These are phyloP conservation scores for Reticulascus tulasneorum DNA, from an alignment of 2,329 filamentous ascomycete genomes.

Conservation along the genomic window DNA sequence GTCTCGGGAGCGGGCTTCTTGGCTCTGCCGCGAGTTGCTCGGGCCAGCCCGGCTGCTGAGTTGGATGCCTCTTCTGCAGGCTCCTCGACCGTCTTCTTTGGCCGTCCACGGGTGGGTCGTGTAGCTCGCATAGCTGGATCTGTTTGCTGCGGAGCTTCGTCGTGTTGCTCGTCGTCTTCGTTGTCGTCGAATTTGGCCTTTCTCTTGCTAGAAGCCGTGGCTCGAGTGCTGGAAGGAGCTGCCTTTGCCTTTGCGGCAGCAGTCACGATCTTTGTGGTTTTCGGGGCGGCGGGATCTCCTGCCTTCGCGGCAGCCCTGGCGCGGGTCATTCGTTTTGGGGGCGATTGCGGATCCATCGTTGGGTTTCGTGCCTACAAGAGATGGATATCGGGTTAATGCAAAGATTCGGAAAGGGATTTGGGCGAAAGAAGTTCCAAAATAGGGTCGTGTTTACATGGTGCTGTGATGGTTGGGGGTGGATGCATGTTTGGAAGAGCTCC, in stretches of 20 bases:
- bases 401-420: constrained; percentile 7
- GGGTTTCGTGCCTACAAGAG: constrained; percentile 6
- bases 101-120: constrained; percentile 41
- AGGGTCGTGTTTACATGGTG: constrained; percentile 8
- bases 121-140: constrained; percentile 24
- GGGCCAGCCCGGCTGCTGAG: constrained; percentile 13
- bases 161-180: constrained; percentile 43
- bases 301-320: constrained; percentile 41
- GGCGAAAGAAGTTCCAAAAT: constrained; percentile 5
- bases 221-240: constrained; percentile 20
- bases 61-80: constrained; percentile 7
- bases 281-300: constrained; percentile 28
- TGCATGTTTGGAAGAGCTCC: constrained; percentile 1
- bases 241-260: constrained; percentile 45
- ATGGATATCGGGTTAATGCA: too few species aligned
- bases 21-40: constrained; percentile 25
- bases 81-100: constrained; percentile 34
- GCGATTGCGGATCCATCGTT: constrained; percentile 50
- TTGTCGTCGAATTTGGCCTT: constrained; percentile 53
- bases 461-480: constrained; percentile 1
- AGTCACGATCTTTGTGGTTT: constrained; percentile 43
- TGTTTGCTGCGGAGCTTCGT: constrained; percentile 22
- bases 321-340: constrained; percentile 57
- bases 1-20: constrained; percentile 21
- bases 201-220: constrained; percentile 36